Base-by-base conservation (phyloP, 2,329 filamentous ascomycete genomes). In the Calonectria pauciramosa region DNA sequence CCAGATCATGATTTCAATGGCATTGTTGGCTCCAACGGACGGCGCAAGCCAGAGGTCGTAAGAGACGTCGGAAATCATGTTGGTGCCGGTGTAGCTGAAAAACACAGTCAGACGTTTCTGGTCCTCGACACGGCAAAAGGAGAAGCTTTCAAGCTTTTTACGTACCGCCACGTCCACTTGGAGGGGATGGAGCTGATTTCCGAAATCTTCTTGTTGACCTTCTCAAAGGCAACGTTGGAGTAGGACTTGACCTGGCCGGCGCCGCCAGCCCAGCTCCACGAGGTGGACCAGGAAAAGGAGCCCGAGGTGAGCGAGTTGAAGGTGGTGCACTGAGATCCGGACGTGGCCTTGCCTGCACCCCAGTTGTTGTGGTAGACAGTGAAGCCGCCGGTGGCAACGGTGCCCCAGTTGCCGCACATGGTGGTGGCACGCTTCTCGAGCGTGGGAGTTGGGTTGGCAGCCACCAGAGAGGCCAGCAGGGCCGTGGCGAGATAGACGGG, bases 1-100 rank as follows among this genome's bases (percentile, higher is more conserved):
- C 91, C 91, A 93, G 78, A 93, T 86, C 91, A 93, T 93, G 82
- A 93, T 87, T 83, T 93, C 91, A 82, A 91, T 91, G 78, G 90
- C 85, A 26, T 88, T 77, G 26, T 71, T 80, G 51, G 82, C 82
- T 5, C 87, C 84, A 28, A 86, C 85, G 28, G 87, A 86, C n/a
- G 84, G 83, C 16, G 85, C 85, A 52, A 90, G 90, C 86, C 92
- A 93, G 63, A 92, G 82, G 80, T 92, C 90, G 81, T 92, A 92
- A 18, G 90, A 86, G 11, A 93, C 91, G 79, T 93, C 86, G 54
- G 89, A 88, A 51, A 91, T 84, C 66, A 84, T 56, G 64, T 78
- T 76, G 18, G 44, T 78, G 34, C 82, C 82, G 26, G 79, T 74
- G 72, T 84, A 83, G 65, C 80, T 83, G n/a, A 13, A 88, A 23